Percentiles rank a stretch among this genome's conserved stretches.
These are phyloP conservation scores for Pezizomycotina sp. DNA, from an alignment of 2,329 filamentous ascomycete species.

Conservation along the genomic window DNA sequence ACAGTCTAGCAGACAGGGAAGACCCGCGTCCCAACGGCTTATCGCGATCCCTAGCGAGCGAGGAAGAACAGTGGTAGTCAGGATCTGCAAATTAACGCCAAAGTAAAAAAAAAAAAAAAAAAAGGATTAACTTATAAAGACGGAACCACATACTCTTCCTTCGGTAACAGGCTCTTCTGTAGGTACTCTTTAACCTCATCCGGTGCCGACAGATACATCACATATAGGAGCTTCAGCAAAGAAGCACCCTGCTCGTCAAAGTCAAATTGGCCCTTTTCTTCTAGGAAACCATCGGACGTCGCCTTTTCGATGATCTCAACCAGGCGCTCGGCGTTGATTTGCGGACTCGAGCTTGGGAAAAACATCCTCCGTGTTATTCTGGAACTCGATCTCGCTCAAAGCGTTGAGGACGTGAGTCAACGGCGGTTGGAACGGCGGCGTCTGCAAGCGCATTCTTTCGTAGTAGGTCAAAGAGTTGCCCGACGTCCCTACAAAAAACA, in stretches of 20 bases:
- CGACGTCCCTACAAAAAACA: constrained; percentile 34
- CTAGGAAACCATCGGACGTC: too few relatives aligned
- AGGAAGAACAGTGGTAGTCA: constrained; percentile 1
- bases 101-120: too few relatives aligned
- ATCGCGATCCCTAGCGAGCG: constrained; percentile 42
- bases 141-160: constrained; percentile 35
- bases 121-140: too few relatives aligned
- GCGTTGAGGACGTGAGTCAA: constrained; percentile 61
- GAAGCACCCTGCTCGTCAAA: constrained; percentile 57
- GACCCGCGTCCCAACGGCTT: constrained; percentile 59
- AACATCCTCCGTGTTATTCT: constrained; percentile 34
- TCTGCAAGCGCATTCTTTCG: constrained; percentile 38
- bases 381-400: constrained; percentile 60
- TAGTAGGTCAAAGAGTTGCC: constrained; percentile 55
- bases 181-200: constrained; percentile 45
- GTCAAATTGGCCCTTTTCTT: constrained; percentile 33
- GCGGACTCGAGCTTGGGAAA: constrained; percentile 38
- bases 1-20: constrained; percentile 56
- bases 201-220: constrained; percentile 53
- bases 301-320: constrained; percentile 11
- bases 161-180: constrained; percentile 54
- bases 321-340: constrained; percentile 34
- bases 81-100: too few relatives aligned
- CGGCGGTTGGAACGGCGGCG: constrained; percentile 55
- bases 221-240: constrained; percentile 55